These are phyloP conservation scores for Eucalyptus microcorys DNA, from an alignment of 345 rosid genomes.

Conservation along the genomic window DNA sequence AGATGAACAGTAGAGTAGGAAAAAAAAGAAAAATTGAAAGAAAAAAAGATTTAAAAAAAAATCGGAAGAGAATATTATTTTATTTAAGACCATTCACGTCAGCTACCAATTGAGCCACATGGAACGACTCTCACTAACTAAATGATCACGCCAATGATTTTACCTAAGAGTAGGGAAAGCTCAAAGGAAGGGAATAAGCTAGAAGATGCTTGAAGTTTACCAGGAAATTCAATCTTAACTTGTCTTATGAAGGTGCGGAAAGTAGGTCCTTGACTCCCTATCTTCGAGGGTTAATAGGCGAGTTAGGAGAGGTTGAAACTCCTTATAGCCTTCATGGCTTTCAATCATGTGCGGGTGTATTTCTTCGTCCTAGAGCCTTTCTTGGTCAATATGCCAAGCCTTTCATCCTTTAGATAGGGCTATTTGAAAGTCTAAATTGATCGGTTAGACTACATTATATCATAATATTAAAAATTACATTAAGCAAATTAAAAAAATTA, in stretches of 20 bases:
- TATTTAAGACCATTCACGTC: background rate
- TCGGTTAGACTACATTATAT: background rate
- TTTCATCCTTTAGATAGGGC: background rate
- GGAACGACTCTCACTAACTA: background rate
- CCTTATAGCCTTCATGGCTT: background rate
- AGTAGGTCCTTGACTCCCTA: background rate
- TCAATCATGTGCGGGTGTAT: background rate
- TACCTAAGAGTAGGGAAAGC: background rate
- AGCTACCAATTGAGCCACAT: background rate
- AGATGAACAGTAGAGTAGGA: background rate
- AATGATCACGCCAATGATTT: background rate
- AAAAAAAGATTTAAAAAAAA: too few species aligned
- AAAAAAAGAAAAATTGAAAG: too few species aligned
- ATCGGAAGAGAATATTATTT: background rate
- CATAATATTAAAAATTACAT: background rate
- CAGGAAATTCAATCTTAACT: background rate
- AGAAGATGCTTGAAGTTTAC: background rate
- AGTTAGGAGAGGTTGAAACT: background rate
- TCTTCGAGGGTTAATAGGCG: background rate
- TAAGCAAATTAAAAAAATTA: background rate
- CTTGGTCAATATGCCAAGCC: background rate
- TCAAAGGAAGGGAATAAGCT: background rate
- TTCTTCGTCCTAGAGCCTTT: background rate
- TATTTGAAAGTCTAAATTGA: background rate
- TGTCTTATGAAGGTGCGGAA: background rate